These are phyloP conservation scores for Aspergillus thermomutatus DNA, from an alignment of 2,329 filamentous ascomycete genomes.

Conservation along the genomic window DNA sequence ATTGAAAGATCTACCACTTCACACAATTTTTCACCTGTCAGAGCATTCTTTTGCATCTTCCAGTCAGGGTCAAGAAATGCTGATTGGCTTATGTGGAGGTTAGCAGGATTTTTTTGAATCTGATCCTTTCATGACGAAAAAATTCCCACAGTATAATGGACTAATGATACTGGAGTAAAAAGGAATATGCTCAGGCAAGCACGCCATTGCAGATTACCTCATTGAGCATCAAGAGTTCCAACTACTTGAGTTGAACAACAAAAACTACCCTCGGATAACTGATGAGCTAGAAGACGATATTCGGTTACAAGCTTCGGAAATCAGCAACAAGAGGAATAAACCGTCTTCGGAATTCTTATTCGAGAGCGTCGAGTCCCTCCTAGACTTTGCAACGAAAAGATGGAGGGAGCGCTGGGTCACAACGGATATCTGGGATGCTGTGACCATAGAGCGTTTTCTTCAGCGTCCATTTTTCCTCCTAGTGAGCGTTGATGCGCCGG, in stretches of 20 bases:
- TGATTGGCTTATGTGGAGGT: conserved; percentile 52
- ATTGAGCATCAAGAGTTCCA: conserved; percentile 80
- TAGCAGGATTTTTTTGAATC: conserved; percentile 12
- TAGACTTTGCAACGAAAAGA: conserved; percentile 79
- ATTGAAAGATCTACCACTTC: neutral
- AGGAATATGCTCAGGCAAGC: conserved; percentile 94
- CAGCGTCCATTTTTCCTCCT: conserved; percentile 89
- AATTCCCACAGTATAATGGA: conserved; percentile 1
- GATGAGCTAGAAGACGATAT: conserved; percentile 27
- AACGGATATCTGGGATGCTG: conserved; percentile 73
- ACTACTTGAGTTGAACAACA: conserved; percentile 59
- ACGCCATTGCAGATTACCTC: conserved; percentile 82
- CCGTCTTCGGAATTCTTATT: conserved; percentile 46
- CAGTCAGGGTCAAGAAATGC: conserved; percentile 35
- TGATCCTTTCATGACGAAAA: neutral
- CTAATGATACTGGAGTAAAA: conserved; percentile 12
- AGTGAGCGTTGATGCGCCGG: conserved; percentile 84
- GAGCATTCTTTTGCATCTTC: conserved; percentile 1
- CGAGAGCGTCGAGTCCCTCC: conserved; percentile 61
- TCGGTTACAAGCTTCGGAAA: conserved; percentile 23
- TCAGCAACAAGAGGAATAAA: conserved; percentile 12
- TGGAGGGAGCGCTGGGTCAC: conserved; percentile 86
- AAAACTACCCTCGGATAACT: conserved; percentile 18
- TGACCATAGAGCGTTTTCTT: conserved; percentile 69
- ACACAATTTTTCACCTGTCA: neutral